A percentile compares a stretch with the other conserved stretches of the same genome.
These are phyloP conservation scores for Hyphodiscus sp. DNA, from an alignment of 2,329 filamentous ascomycete species.

Conservation along the genomic window DNA sequence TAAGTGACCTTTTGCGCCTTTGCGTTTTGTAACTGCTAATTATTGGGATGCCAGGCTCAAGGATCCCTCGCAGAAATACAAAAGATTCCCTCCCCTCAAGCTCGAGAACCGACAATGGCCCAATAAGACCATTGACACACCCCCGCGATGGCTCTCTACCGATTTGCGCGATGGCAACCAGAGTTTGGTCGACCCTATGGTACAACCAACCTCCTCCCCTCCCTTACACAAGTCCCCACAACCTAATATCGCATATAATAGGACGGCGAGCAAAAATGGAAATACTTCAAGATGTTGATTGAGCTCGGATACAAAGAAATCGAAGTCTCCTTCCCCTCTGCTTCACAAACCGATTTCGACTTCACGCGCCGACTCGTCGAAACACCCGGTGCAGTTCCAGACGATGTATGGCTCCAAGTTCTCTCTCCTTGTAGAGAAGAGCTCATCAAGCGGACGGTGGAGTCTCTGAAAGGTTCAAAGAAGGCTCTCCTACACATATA, in stretches of 20 bases:
- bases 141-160: constrained; percentile 85
- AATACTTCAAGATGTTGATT: constrained; percentile 90
- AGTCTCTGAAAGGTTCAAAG: constrained; percentile 81
- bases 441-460: constrained; percentile 82
- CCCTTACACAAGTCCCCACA: not conserved
- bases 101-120: constrained; percentile 43
- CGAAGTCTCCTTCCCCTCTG: constrained; percentile 90
- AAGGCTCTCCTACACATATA: constrained; percentile 95
- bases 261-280: constrained; percentile 93
- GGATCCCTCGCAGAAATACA: constrained; percentile 73
- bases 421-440: constrained; percentile 88
- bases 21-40: not conserved
- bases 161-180: constrained; percentile 92
- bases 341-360: constrained; percentile 92
- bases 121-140: constrained; percentile 60
- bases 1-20: not conserved
- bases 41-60: constrained; percentile 49
- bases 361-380: constrained; percentile 84
- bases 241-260: constrained; percentile 30
- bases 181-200: constrained; percentile 88
- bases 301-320: constrained; percentile 97
- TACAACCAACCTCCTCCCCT: constrained; percentile 32
- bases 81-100: constrained; percentile 56
- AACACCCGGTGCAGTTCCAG: constrained; percentile 74
- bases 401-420: constrained; percentile 88